A percentile compares a stretch with the other conserved stretches of the same genome.
Evolutionary conservation across 495 filamentous ascomycete species (phyloP).

Genomic region (Penicillium turbatum): DNA sequence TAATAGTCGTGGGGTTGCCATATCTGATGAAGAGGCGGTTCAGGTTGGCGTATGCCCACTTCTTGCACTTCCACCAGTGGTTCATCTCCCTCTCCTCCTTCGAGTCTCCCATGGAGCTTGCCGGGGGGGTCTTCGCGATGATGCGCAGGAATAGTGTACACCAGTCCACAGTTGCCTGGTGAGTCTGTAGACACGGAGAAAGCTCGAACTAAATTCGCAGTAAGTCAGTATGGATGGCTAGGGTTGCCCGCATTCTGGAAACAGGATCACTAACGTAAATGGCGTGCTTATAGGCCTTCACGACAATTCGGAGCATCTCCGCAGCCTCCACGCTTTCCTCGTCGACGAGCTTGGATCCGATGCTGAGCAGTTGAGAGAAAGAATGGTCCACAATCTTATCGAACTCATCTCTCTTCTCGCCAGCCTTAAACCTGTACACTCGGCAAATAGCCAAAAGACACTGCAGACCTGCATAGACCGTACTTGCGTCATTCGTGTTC

Average conservation of each 20-base stretch:
- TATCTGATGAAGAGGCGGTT: conserved; percentile 97
- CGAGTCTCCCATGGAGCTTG: conserved; percentile 73
- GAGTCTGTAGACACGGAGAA: conserved; percentile 66
- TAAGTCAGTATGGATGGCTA: conserved; percentile 14
- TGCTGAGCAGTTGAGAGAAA: conserved; percentile 84
- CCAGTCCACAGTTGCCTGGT: conserved; percentile 86
- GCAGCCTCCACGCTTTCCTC: conserved; percentile 90
- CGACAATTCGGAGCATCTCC: conserved; percentile 90
- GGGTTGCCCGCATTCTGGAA: neutral
- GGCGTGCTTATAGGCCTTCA: conserved; percentile 96
- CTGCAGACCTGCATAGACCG: conserved; percentile 88
- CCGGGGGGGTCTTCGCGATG: conserved; percentile 78
- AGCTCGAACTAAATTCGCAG: conserved; percentile 70
- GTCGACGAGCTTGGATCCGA: conserved; percentile 81
- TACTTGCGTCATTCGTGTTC: conserved; percentile 72
- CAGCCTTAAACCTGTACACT: conserved; percentile 88
- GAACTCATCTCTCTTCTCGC: conserved; percentile 76
- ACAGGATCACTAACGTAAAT: conserved; percentile 70
- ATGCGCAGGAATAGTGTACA: conserved; percentile 89
- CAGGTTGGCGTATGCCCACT: conserved; percentile 96
- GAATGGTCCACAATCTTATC: conserved; percentile 88
- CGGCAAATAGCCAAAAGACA: conserved; percentile 91
- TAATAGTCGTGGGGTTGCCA: conserved; percentile 71
- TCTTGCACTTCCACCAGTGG: conserved; percentile 99
- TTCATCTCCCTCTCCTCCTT: conserved; percentile 82